phyloP scores from a whole-genome alignment of 1,284 basidiomycete genomes.

The Dichomitus squalens region DNA sequence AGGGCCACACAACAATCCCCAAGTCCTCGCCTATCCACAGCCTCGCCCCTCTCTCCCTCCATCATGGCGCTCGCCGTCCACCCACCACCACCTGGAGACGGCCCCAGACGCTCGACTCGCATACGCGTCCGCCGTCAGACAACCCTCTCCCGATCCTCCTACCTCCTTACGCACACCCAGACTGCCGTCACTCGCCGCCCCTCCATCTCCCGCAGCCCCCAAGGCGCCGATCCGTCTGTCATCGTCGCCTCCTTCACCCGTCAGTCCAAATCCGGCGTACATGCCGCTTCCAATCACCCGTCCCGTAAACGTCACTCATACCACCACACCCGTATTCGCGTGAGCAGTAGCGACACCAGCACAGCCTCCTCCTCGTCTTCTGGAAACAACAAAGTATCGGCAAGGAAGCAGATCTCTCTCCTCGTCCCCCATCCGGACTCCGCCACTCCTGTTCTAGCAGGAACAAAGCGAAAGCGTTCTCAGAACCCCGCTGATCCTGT shows the following conservation, averaged over 20 bases:
- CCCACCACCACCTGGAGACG: slow-evolving; percentile 11
- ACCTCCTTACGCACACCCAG: slow-evolving; percentile 5
- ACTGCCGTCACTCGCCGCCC: slow-evolving; percentile 9
- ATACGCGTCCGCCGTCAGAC: slow-evolving; percentile 15
- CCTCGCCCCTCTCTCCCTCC: not conserved
- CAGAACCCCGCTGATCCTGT: not conserved
- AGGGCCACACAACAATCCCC: not conserved
- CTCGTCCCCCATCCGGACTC: not conserved
- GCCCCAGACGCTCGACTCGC: slow-evolving; percentile 22
- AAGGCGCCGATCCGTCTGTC: not conserved
- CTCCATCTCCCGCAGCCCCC: slow-evolving; percentile 3
- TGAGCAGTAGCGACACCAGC: slow-evolving; percentile 3
- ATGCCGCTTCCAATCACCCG: not conserved
- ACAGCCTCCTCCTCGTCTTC: slow-evolving; percentile 4
- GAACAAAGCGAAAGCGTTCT: slow-evolving; percentile 17
- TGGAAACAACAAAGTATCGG: not conserved
- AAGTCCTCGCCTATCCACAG: not conserved
- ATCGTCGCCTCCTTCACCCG: not conserved
- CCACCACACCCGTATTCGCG: too few species aligned
- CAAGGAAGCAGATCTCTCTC: slow-evolving; percentile 1
- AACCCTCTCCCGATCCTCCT: slow-evolving; percentile 4
- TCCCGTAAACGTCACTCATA: slow-evolving; percentile 7
- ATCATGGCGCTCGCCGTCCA: slow-evolving; percentile 22
- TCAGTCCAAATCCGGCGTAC: not conserved
- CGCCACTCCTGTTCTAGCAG: slow-evolving; percentile 8